These are phyloP conservation scores for Achlya hypogyna DNA, from an alignment of 352 stramenopile genomes.

Conservation along the genomic window DNA sequence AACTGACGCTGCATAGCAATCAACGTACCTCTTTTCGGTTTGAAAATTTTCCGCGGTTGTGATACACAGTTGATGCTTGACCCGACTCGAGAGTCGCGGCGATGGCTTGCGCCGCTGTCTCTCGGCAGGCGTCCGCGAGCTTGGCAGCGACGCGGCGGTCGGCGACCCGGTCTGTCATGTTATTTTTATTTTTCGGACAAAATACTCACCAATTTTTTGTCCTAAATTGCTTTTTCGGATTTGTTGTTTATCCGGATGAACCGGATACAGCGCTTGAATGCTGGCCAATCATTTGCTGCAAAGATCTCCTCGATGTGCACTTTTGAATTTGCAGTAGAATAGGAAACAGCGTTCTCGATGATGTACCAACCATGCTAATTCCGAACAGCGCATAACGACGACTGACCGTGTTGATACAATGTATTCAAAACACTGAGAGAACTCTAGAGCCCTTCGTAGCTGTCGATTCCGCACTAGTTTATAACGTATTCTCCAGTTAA, in stretches of 20 bases:
- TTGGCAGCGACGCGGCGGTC: conserved; percentile 54
- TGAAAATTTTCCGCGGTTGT: conserved; percentile 79
- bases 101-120: conserved; percentile 73
- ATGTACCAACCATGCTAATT: conserved; percentile 21
- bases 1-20: not conserved
- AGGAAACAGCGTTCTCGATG: conserved; percentile 1
- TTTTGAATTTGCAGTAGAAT: not conserved
- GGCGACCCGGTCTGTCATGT: not conserved
- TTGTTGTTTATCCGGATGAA: not conserved
- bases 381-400: not conserved
- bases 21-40: conserved; percentile 57
- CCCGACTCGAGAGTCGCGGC: conserved; percentile 55
- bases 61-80: conserved; percentile 63
- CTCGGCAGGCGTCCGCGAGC: conserved; percentile 73
- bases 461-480: too few relatives aligned
- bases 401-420: conserved; percentile 8
- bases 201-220: not conserved
- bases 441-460: not conserved
- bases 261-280: not conserved
- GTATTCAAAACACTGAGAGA: conserved; percentile 19
- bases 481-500: too few relatives aligned
- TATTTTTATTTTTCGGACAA: not conserved
- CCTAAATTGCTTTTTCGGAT: not conserved
- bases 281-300: not conserved
- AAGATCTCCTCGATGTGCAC: not conserved